Evolutionary conservation across 192 early-diverging fungal species (phyloP).

Genomic region (Backusella tarrabulga): DNA sequence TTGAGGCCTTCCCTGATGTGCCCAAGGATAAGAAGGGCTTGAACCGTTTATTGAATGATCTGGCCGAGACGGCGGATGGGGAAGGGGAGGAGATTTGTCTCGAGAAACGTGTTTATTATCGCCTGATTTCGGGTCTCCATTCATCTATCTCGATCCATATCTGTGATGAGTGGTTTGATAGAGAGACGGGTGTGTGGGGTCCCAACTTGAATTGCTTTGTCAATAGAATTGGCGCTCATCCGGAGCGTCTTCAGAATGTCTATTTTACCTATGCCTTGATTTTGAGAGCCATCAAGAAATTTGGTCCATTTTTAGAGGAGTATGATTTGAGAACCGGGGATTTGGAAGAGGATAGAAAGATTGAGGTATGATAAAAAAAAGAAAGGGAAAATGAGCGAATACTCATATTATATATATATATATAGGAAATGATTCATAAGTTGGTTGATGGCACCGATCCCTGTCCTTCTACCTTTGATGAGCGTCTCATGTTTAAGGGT

Average conservation of each 20-base stretch:
- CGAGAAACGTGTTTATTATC: constrained; percentile 84
- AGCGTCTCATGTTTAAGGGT: constrained; percentile 79
- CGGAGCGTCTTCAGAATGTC: constrained; percentile 92
- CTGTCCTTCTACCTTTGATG: constrained; percentile 87
- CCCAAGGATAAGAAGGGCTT: constrained; percentile 49
- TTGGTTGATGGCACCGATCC: constrained; percentile 52
- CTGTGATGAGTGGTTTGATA: constrained; percentile 91
- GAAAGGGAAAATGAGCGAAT: constrained; percentile 35
- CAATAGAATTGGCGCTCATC: constrained; percentile 80
- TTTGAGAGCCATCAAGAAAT: constrained; percentile 82
- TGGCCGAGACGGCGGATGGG: constrained; percentile 47
- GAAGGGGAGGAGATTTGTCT: constrained; percentile 56
- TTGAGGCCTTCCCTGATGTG: constrained; percentile 44
- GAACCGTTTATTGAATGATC: constrained; percentile 44
- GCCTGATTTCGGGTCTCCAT: constrained; percentile 83
- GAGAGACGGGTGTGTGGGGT: constrained; percentile 85
- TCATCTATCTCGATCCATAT: constrained; percentile 98
- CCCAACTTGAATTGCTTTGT: constrained; percentile 91
- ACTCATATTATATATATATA: not conserved
- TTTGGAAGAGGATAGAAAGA: constrained; percentile 48
- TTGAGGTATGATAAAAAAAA: constrained; percentile 39
- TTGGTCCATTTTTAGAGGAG: constrained; percentile 67
- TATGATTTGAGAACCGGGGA: constrained; percentile 78
- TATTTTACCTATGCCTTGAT: constrained; percentile 93
- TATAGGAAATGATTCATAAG: constrained; percentile 48